Conservation (phyloP, 23 red algal genomes). For the Chondrus crispus region DNA sequence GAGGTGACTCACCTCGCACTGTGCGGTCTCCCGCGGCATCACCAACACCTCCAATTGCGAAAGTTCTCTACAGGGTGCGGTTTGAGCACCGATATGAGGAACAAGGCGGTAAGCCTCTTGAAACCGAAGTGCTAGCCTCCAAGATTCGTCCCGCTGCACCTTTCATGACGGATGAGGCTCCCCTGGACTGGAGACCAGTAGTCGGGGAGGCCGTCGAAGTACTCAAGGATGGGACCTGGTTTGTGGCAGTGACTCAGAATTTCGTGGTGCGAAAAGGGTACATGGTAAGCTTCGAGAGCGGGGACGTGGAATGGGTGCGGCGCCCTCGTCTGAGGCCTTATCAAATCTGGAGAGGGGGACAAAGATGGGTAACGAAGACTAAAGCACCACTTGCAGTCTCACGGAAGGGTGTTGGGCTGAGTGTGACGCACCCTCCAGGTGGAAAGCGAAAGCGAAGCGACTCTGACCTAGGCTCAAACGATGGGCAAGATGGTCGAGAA, state of each 20-base stretch:
- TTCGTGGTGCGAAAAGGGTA: constrained; percentile 69
- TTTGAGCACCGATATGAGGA: constrained; percentile 23
- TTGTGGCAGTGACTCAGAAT: constrained; percentile 58
- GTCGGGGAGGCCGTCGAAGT: constrained; percentile 81
- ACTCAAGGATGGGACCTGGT: constrained; percentile 53
- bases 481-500: background rate
- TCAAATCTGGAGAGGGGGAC: constrained; percentile 69
- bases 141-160: constrained; percentile 34
- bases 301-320: constrained; percentile 50
- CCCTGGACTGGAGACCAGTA: constrained; percentile 53
- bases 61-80: constrained; percentile 27
- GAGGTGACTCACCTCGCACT: constrained; percentile 36
- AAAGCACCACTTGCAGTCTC: constrained; percentile 51
- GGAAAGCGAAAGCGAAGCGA: constrained; percentile 11
- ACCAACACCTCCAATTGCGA: constrained; percentile 17
- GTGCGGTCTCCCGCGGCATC: constrained; percentile 42
- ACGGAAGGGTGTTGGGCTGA: constrained; percentile 59
- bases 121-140: constrained; percentile 35
- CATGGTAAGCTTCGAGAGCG: constrained; percentile 55
- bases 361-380: constrained; percentile 67
- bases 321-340: constrained; percentile 62
- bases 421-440: constrained; percentile 52
- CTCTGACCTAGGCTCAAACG: background rate
- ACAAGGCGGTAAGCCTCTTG: background rate
- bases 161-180: background rate